Evolutionary conservation across 2,329 filamentous ascomycete species (phyloP).

Genomic region (Venturia carpophila): DNA sequence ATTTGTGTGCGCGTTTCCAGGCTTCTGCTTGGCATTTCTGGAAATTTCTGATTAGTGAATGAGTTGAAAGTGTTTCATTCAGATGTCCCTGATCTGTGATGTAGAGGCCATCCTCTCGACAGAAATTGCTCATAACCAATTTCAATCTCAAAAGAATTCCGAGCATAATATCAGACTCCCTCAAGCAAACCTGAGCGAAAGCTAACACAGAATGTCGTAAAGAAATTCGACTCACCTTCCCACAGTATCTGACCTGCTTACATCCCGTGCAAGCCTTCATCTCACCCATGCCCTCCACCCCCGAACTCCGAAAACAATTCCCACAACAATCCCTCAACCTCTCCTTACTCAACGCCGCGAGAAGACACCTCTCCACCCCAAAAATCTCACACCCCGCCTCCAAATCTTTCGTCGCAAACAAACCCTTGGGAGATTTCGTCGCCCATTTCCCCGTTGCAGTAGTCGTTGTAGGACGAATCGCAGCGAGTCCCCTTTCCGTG

Average conservation of each 20-base stretch:
- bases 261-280: slow-evolving; percentile 53
- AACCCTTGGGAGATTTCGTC: slow-evolving; percentile 39
- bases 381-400: slow-evolving; percentile 43
- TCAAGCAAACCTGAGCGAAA: not conserved
- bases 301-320: slow-evolving; percentile 45
- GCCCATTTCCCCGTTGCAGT: slow-evolving; percentile 19
- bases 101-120: not conserved
- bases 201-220: not conserved
- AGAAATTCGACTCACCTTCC: slow-evolving; percentile 39
- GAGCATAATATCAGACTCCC: not conserved
- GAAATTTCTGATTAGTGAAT: not conserved
- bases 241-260: slow-evolving; percentile 51
- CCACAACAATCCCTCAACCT: slow-evolving; percentile 49
- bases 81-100: not conserved
- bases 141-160: not conserved
- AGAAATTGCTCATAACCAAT: not conserved
- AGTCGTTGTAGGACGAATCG: not conserved
- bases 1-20: slow-evolving; percentile 52
- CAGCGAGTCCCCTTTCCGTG: not conserved
- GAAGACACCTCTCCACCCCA: slow-evolving; percentile 43
- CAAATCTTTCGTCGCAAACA: slow-evolving; percentile 47
- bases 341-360: slow-evolving; percentile 46
- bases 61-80: not conserved
- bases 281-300: slow-evolving; percentile 24
- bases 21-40: slow-evolving; percentile 52